phyloP scores from a whole-genome alignment of 1,284 basidiomycete species.

The Ustilago crameri region DNA sequence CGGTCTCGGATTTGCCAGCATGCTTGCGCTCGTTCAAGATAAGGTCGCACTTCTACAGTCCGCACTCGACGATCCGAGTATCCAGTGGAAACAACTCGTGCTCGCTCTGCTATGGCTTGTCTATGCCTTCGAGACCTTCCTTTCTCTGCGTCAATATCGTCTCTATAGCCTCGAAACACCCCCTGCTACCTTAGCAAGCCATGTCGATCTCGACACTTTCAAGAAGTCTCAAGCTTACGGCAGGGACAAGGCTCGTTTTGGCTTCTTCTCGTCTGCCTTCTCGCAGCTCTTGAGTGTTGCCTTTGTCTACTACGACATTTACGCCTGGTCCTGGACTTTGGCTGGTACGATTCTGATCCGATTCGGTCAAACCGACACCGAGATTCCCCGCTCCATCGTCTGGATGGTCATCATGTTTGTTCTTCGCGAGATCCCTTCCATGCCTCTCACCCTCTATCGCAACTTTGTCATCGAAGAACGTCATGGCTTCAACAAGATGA shows the following conservation, averaged over 20 bases:
- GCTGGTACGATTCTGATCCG: conserved; percentile 71
- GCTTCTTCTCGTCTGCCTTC: conserved; percentile 78
- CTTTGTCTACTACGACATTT: conserved; percentile 80
- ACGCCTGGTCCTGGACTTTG: conserved; percentile 80
- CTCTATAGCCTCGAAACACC: conserved; percentile 82
- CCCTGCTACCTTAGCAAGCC: conserved; percentile 78
- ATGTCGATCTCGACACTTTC: conserved; percentile 81
- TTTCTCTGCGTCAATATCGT: conserved; percentile 87
- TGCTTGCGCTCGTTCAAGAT: conserved; percentile 38
- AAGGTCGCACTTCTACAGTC: conserved; percentile 37
- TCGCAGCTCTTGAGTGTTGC: conserved; percentile 78
- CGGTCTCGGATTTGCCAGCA: background rate
- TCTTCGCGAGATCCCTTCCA: conserved; percentile 72
- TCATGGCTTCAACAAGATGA: conserved; percentile 97
- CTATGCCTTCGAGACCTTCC: conserved; percentile 83
- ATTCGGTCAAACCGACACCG: conserved; percentile 41
- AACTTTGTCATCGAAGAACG: conserved; percentile 94
- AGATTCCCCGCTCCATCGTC: conserved; percentile 85
- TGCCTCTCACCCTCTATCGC: conserved; percentile 79
- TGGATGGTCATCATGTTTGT: conserved; percentile 71
- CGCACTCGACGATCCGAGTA: conserved; percentile 68
- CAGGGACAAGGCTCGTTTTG: conserved; percentile 88
- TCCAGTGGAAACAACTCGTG: conserved; percentile 79
- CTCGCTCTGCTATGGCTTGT: conserved; percentile 81
- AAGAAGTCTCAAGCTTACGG: conserved; percentile 91